Evolutionary conservation across 352 stramenopile species (phyloP).

Genomic region (Pythium brachiatum): DNA sequence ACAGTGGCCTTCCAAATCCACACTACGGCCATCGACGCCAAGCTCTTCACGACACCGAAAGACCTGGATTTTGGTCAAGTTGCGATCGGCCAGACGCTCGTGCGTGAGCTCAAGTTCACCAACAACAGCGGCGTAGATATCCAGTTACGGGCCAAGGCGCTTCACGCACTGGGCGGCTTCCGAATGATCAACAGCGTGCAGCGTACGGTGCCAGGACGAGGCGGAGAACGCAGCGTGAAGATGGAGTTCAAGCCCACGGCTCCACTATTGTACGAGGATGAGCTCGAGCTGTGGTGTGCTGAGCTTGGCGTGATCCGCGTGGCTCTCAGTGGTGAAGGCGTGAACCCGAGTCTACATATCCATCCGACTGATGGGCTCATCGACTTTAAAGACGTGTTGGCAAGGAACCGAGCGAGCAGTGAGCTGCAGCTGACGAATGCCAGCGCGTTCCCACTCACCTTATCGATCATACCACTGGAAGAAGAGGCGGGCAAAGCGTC

Average conservation of each 20-base stretch:
- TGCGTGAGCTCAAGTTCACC: constrained; percentile 56
- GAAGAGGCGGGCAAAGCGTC: neutral
- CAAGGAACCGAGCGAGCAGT: constrained; percentile 37
- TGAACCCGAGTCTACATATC: constrained; percentile 76
- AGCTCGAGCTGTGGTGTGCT: constrained; percentile 50
- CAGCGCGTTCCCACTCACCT: constrained; percentile 62
- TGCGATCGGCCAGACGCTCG: constrained; percentile 69
- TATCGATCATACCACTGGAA: constrained; percentile 33
- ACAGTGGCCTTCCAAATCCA: constrained; percentile 49
- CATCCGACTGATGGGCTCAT: constrained; percentile 52
- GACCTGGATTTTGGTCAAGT: constrained; percentile 84
- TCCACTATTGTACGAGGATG: constrained; percentile 66
- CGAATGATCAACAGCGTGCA: constrained; percentile 68
- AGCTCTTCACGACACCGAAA: constrained; percentile 41
- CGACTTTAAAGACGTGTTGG: constrained; percentile 69
- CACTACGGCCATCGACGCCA: constrained; percentile 58
- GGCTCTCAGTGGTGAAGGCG: constrained; percentile 57
- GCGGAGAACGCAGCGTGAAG: constrained; percentile 29
- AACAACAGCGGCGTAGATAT: constrained; percentile 45
- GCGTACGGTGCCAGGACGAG: constrained; percentile 32
- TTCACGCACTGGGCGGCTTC: constrained; percentile 86
- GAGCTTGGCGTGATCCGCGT: constrained; percentile 36
- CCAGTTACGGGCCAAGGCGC: constrained; percentile 40
- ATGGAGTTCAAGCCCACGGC: constrained; percentile 69
- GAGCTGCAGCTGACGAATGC: constrained; percentile 63